phyloP scores from a whole-genome alignment of 257 asterid genomes.

The Sherardia arvensis region DNA sequence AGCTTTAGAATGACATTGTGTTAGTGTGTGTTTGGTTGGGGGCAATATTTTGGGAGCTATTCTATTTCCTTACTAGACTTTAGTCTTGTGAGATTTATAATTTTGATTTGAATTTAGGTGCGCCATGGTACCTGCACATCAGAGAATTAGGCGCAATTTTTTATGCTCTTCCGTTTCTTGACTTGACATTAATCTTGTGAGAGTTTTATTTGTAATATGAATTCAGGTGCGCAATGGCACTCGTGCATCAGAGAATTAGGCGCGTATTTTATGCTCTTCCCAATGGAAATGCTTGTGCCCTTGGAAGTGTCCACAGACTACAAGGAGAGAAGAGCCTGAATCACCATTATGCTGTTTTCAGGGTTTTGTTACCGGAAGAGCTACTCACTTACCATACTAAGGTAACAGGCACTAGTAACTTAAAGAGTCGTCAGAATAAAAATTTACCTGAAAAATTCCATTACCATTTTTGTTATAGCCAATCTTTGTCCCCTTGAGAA shows the following conservation, averaged over 20 bases:
- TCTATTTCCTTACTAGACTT: too few relatives aligned
- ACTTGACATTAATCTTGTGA: neutral
- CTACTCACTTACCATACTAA: neutral
- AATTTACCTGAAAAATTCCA: neutral
- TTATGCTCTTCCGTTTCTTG: too few relatives aligned
- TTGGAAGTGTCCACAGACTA: slow-evolving; percentile 76
- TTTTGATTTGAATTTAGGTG: too few relatives aligned
- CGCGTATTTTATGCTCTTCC: slow-evolving; percentile 78
- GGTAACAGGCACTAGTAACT: neutral
- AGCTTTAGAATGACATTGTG: neutral
- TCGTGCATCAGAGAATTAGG: slow-evolving; percentile 78
- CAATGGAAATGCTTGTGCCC: slow-evolving; percentile 60
- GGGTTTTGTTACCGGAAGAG: slow-evolving; percentile 53
- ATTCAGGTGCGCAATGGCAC: slow-evolving; percentile 92
- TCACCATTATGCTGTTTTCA: slow-evolving; percentile 90
- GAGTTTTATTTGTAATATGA: slow-evolving; percentile 1
- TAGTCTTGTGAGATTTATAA: too few relatives aligned
- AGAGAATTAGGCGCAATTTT: too few relatives aligned
- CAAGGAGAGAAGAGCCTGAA: slow-evolving; percentile 90
- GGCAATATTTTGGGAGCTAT: too few relatives aligned
- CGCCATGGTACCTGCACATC: too few relatives aligned
- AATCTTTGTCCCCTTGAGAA: too few relatives aligned
- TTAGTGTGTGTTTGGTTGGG: too few relatives aligned
- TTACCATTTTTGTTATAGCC: neutral
- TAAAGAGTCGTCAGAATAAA: neutral